Conservation (phyloP, 257 asterid species). For the Nicotiana undulata region DNA sequence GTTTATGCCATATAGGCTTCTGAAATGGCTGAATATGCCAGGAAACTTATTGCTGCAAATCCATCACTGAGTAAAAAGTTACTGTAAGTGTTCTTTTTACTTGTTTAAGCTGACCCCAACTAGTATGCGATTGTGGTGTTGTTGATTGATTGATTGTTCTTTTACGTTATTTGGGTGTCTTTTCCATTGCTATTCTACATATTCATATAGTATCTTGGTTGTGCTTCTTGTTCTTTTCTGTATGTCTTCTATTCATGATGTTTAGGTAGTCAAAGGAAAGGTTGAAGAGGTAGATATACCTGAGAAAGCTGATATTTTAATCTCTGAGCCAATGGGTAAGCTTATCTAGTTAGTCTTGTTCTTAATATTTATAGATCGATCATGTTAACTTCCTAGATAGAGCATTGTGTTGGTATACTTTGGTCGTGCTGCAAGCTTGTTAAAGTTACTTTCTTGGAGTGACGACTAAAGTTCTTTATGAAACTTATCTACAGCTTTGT, state of each 20-base stretch:
- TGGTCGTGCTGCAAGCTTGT: neutral
- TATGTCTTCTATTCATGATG: conserved; percentile 11
- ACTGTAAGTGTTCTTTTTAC: conserved; percentile 47
- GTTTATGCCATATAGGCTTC: conserved; percentile 99
- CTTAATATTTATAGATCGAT: neutral
- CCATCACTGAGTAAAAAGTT: conserved; percentile 61
- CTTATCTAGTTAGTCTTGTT: neutral
- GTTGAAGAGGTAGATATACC: conserved; percentile 94
- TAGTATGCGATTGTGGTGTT: neutral
- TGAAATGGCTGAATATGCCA: conserved; percentile 95
- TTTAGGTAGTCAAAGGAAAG: conserved; percentile 89
- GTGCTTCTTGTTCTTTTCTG: neutral
- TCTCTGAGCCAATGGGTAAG: conserved; percentile 99
- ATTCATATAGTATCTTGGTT: neutral
- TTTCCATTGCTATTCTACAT: neutral
- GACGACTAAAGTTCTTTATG: neutral
- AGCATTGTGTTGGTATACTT: neutral
- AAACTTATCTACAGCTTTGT: neutral
- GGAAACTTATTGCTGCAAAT: conserved; percentile 81
- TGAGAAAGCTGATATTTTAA: conserved; percentile 90
- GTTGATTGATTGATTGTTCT: neutral
- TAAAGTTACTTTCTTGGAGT: neutral
- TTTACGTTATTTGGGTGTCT: neutral
- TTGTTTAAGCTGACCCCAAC: neutral
- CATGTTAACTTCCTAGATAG: neutral